Base-by-base conservation (phyloP, 331 rosid species). In the Acacia concinna region DNA sequence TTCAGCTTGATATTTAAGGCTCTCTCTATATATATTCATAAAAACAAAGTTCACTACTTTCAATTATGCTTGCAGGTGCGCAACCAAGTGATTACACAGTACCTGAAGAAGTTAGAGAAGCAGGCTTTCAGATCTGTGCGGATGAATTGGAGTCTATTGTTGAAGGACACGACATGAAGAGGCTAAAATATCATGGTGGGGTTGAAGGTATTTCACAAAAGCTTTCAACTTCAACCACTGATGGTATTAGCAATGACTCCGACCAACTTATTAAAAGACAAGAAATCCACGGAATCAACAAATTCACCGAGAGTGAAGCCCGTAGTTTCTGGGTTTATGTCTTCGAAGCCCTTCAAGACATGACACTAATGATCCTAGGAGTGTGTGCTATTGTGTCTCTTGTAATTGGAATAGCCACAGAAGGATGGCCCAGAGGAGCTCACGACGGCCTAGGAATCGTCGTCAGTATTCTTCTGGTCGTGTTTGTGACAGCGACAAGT, bases 401-500 rank as follows among this genome's bases (percentile, higher is more conserved):
- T 57, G 32, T 86, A 3, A 92, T 95, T 32, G 99, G 99, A 25
- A 81, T 93, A 66, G 82, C 80, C 31, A 91, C 86, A 6, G 99
- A 93, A 85, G 99, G 97, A 34, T 95, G 99, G 97, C 99, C 99
- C 2, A 71, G 78, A 25, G 99, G 97, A 30, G 91, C 99, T 27
- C 97, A 95, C 67, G 97, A 95, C 68, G 99, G 99, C 21, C 94
- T 95, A 38, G 99, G 99, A 77, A 93, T 95, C 5, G 99, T 86
- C 60, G 94, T 95, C 17, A 95, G 97, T 81, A 95, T 95, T 84
- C 82, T 95, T 25, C 79, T 92, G 51, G 99, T 95, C 37, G 99
- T 95, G 43, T 87, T 93, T 74, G 97, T 93, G 60, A 95, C 97
- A 10, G 99, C 99, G 75, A 83, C 87, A 14, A 95, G 97, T 65